Conservation (phyloP, 441 rosid genomes). For the Aquilaria agallochum region DNA sequence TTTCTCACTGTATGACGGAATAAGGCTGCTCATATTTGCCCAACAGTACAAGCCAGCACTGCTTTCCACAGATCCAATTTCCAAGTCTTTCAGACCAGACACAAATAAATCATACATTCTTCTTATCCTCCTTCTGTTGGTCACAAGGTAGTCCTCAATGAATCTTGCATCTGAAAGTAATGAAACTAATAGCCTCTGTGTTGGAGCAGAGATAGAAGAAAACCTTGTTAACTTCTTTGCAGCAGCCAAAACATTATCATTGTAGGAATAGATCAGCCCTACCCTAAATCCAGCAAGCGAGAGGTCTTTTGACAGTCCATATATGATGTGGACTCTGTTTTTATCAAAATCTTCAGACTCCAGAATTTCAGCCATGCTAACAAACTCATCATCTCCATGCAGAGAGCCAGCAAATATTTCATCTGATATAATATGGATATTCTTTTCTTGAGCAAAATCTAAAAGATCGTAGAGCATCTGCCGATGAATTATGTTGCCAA, state of each 20-base stretch:
- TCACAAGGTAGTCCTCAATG: constrained; percentile 41
- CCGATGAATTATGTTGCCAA: constrained; percentile 67
- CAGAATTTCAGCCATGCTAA: constrained; percentile 78
- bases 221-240: constrained; percentile 59
- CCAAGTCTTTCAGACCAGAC: constrained; percentile 45
- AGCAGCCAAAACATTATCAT: constrained; percentile 53
- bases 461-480: constrained; percentile 52
- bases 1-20: constrained; percentile 70
- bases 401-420: constrained; percentile 84
- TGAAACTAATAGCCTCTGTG: constrained; percentile 57
- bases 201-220: constrained; percentile 56
- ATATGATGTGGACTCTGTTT: constrained; percentile 76
- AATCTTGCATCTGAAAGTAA: constrained; percentile 57
- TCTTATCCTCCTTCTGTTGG: constrained; percentile 44
- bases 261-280: constrained; percentile 71
- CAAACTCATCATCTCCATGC: constrained; percentile 63
- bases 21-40: constrained; percentile 71
- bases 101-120: constrained; percentile 43
- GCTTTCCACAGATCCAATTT: constrained; percentile 51
- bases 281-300: constrained; percentile 85
- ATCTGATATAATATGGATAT: constrained; percentile 79
- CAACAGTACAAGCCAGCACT: constrained; percentile 67
- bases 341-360: constrained; percentile 58
- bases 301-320: constrained; percentile 89
- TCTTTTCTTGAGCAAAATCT: constrained; percentile 73